A percentile compares a stretch with the other conserved stretches of the same genome.
Conservation (phyloP, 352 stramenopile species). For the Globisporangium sylvaticum region DNA sequence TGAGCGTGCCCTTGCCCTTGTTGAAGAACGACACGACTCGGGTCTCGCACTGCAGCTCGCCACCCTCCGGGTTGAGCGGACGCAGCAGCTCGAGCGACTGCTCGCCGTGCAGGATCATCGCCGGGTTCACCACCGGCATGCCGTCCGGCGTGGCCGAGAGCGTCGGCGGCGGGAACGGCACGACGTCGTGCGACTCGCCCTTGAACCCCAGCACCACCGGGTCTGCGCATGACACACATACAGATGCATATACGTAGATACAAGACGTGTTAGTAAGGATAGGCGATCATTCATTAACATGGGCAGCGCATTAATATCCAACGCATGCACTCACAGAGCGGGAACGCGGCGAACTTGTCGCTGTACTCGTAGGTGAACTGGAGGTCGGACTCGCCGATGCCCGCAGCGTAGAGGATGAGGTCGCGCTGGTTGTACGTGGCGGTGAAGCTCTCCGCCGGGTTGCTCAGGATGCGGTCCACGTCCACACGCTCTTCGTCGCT, state of each 20-base stretch:
- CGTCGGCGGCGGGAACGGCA: constrained; percentile 81
- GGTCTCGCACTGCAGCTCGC: constrained; percentile 44
- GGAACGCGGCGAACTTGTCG: constrained; percentile 85
- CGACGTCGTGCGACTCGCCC: constrained; percentile 80
- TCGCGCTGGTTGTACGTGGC: constrained; percentile 88
- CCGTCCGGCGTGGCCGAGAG: constrained; percentile 51
- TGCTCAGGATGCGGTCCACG: constrained; percentile 61
- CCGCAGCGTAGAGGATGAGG: constrained; percentile 84
- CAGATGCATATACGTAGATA: not conserved
- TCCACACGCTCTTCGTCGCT: constrained; percentile 29
- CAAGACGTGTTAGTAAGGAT: not conserved
- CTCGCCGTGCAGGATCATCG: constrained; percentile 84
- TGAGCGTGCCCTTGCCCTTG: constrained; percentile 80
- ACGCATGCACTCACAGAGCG: constrained; percentile 42
- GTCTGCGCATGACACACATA: constrained; percentile 26
- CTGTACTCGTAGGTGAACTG: constrained; percentile 89
- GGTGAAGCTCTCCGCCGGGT: constrained; percentile 40
- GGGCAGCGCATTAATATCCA: not conserved
- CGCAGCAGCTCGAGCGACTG: constrained; percentile 80
- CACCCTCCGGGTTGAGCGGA: constrained; percentile 58
- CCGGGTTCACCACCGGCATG: constrained; percentile 75
- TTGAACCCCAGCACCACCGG: constrained; percentile 87
- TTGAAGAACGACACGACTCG: constrained; percentile 82
- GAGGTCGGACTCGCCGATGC: constrained; percentile 82
- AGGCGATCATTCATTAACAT: not conserved